Conservation (phyloP, 495 filamentous ascomycete species). For the Jackrogersella multiformis region DNA sequence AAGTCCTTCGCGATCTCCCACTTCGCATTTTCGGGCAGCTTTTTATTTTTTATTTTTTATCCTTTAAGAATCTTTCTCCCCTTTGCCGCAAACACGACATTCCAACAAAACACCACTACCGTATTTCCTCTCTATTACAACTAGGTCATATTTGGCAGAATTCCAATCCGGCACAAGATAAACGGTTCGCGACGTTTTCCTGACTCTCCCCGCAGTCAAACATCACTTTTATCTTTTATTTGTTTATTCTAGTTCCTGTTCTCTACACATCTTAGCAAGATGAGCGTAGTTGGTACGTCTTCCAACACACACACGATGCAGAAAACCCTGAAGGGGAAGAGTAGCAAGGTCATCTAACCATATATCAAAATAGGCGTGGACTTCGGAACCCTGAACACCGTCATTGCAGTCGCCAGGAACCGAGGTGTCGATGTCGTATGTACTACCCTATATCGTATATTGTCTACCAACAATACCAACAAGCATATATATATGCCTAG, state of each 20-base stretch:
- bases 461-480: neutral
- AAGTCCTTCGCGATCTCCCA: slow-evolving; percentile 39
- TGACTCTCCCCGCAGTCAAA: slow-evolving; percentile 36
- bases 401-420: slow-evolving; percentile 96
- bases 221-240: slow-evolving; percentile 31
- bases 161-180: slow-evolving; percentile 27
- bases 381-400: slow-evolving; percentile 96
- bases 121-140: slow-evolving; percentile 19
- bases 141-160: slow-evolving; percentile 15
- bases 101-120: slow-evolving; percentile 17
- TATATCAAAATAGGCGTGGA: slow-evolving; percentile 71
- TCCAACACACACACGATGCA: neutral
- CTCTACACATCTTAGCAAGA: slow-evolving; percentile 48
- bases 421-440: slow-evolving; percentile 98
- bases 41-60: slow-evolving; percentile 43
- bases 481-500: too few species aligned
- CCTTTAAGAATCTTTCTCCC: slow-evolving; percentile 28
- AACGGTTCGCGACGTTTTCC: slow-evolving; percentile 38
- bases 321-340: neutral
- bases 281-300: slow-evolving; percentile 55
- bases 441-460: slow-evolving; percentile 46
- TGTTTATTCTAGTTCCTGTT: slow-evolving; percentile 30
- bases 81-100: slow-evolving; percentile 34
- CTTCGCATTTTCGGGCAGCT: slow-evolving; percentile 47
- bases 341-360: slow-evolving; percentile 20